Evolutionary conservation across 2,329 filamentous ascomycete genomes (phyloP).

Genomic region (Lecanicillium sp.): DNA sequence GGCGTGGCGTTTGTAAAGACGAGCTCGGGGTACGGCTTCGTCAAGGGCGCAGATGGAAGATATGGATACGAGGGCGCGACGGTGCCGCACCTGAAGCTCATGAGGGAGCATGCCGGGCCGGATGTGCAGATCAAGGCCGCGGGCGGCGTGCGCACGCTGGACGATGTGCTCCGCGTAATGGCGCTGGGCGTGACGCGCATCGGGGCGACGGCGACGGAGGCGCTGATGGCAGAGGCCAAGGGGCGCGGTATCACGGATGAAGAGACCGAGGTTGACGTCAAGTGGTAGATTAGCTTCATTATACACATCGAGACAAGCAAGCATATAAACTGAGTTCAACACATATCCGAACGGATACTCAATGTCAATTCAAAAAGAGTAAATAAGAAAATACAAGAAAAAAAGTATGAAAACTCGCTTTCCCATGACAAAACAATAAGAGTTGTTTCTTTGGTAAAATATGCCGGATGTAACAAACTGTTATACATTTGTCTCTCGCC

Average conservation of each 20-base stretch:
- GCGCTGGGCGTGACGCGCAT: conserved; percentile 49
- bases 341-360: background rate
- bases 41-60: conserved; percentile 44
- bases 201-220: conserved; percentile 48
- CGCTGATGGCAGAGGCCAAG: conserved; percentile 49
- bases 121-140: conserved; percentile 51
- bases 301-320: background rate
- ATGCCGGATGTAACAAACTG: background rate
- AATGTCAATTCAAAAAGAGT: conserved; percentile 6
- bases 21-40: conserved; percentile 55
- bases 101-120: conserved; percentile 39
- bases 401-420: background rate
- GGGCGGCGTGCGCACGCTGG: conserved; percentile 48
- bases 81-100: conserved; percentile 44
- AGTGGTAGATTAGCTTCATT: too few species aligned
- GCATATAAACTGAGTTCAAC: background rate
- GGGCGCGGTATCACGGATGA: conserved; percentile 38
- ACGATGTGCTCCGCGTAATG: conserved; percentile 50
- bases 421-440: conserved; percentile 1
- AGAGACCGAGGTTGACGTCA: conserved; percentile 17
- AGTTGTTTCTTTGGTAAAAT: background rate
- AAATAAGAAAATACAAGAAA: background rate
- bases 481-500: background rate
- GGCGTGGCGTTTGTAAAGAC: conserved; percentile 55
- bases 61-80: conserved; percentile 52